phyloP scores from a whole-genome alignment of 1,284 basidiomycete species.

The Cutaneotrichosporon sp. region DNA sequence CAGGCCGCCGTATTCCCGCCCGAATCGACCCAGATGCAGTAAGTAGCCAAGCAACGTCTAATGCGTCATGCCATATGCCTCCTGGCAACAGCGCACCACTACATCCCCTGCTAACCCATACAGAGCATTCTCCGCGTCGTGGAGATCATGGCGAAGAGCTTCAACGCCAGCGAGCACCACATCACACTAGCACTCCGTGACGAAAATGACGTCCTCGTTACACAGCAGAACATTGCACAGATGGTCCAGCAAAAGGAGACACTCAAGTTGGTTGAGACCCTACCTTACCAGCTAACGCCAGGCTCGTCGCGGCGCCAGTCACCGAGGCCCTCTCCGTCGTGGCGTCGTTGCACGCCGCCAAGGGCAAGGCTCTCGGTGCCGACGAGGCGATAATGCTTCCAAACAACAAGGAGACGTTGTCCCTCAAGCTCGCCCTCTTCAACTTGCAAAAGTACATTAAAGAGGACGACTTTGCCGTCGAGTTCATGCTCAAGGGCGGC shows the following conservation, averaged over 20 bases:
- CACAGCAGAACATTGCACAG: slow-evolving; percentile 73
- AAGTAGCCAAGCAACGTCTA: too few species aligned
- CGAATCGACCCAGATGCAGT: slow-evolving; percentile 45
- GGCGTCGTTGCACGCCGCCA: slow-evolving; percentile 27
- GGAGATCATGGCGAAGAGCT: slow-evolving; percentile 45
- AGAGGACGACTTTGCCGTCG: slow-evolving; percentile 81
- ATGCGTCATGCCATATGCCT: neutral
- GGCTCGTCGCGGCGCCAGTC: slow-evolving; percentile 38
- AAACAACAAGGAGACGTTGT: slow-evolving; percentile 31
- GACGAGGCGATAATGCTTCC: slow-evolving; percentile 11
- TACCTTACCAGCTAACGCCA: slow-evolving; percentile 8
- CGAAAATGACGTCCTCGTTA: slow-evolving; percentile 81
- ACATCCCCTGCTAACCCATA: neutral
- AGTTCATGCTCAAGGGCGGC: slow-evolving; percentile 72
- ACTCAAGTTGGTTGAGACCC: slow-evolving; percentile 60
- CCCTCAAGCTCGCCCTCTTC: slow-evolving; percentile 51
- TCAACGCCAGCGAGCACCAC: slow-evolving; percentile 76
- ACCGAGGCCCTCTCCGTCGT: slow-evolving; percentile 40
- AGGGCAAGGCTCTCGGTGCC: slow-evolving; percentile 1
- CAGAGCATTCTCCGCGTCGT: slow-evolving; percentile 41
- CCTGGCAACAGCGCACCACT: too few species aligned
- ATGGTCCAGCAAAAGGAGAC: slow-evolving; percentile 73
- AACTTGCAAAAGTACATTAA: slow-evolving; percentile 79
- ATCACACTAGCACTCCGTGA: slow-evolving; percentile 79
- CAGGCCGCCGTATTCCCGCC: slow-evolving; percentile 41